Base-by-base conservation (phyloP, 1,284 basidiomycete genomes). In the Papiliotrema laurentii region DNA sequence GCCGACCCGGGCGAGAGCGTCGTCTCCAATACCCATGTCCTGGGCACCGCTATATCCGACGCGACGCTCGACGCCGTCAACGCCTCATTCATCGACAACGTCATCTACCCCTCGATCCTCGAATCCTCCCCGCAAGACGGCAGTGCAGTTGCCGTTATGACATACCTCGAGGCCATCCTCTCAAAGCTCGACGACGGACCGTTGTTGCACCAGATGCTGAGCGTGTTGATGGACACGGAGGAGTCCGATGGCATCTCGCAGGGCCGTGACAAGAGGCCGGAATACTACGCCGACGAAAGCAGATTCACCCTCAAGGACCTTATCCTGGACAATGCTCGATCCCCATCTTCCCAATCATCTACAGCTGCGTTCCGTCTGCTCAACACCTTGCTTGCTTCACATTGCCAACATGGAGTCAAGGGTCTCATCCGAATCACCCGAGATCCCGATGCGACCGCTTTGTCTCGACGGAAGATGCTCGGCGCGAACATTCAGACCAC, bases 111-210 rank as follows among this genome's bases (percentile, higher is more conserved):
- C 0, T 89, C 90, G 5, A 82, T 98, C 43, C 78, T 97, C 43
- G 93, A 97, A 67, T 96, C 91, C 72, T 93, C 91, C 0, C 87
- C 90, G 54, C 69, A 78, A 5, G 93, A 98, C 70, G 93, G 93
- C 22, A 96, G 91, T 56, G 88, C 92, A 0, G 87, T 96, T 1
- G 94, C 94, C 2, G 91, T 97, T 45, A 85, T 97, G 81, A 90
- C 87, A n/a, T 97, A 98, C 64, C 84, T 97, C 54, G 89, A 97
- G 54, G 81, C 88, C 62, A 85, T 91, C 76, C 80, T 93, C 45
- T 80, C 83, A 42, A 87, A 85, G 0, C 78, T 93, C 14, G 81
- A 83, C 47, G 78, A 84, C 36, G 85, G 86, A 6, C 60, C 62
- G 0, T 50, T 72, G 19, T 50, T 69, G 9, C 35, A 55, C 14